A percentile compares a stretch with the other conserved stretches of the same genome.
phyloP scores from a whole-genome alignment of 768 basidiomycete species.

The Boletus edulis region DNA sequence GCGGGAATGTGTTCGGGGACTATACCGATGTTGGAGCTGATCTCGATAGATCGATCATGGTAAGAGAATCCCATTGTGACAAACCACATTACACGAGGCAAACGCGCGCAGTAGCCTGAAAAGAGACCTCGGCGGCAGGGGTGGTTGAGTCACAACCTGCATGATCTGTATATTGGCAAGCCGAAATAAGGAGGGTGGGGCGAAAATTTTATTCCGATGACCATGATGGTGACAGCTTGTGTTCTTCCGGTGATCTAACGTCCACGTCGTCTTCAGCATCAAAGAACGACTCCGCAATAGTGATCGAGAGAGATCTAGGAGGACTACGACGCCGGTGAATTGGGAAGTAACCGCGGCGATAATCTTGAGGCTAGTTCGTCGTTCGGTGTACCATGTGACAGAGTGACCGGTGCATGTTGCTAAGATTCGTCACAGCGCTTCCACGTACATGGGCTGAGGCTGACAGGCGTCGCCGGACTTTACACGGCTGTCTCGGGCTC shows the following conservation, averaged over 20 bases:
- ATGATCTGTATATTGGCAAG: background rate
- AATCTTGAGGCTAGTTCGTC: constrained; percentile 1
- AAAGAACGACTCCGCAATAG: constrained; percentile 10
- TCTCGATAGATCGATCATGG: constrained; percentile 6
- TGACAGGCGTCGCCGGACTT: constrained; percentile 8
- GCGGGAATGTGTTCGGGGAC: background rate
- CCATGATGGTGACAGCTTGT: constrained; percentile 3
- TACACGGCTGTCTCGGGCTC: constrained; percentile 6
- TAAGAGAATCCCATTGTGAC: background rate
- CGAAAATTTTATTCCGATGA: constrained; percentile 7
- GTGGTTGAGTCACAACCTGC: background rate
- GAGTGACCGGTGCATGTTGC: too few species aligned
- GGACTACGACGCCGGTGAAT: constrained; percentile 15
- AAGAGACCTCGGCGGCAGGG: background rate
- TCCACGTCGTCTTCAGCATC: background rate
- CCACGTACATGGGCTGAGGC: background rate
- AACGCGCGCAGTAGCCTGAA: constrained; percentile 3
- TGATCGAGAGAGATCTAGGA: constrained; percentile 11
- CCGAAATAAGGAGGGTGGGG: constrained; percentile 1
- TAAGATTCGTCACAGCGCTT: too few species aligned
- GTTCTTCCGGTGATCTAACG: constrained; percentile 15
- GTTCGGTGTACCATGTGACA: background rate
- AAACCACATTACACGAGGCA: constrained; percentile 11
- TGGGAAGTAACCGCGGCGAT: constrained; percentile 18
- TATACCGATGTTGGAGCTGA: background rate